Conservation (phyloP, 352 stramenopile genomes). For the Phytophthora europaea region DNA sequence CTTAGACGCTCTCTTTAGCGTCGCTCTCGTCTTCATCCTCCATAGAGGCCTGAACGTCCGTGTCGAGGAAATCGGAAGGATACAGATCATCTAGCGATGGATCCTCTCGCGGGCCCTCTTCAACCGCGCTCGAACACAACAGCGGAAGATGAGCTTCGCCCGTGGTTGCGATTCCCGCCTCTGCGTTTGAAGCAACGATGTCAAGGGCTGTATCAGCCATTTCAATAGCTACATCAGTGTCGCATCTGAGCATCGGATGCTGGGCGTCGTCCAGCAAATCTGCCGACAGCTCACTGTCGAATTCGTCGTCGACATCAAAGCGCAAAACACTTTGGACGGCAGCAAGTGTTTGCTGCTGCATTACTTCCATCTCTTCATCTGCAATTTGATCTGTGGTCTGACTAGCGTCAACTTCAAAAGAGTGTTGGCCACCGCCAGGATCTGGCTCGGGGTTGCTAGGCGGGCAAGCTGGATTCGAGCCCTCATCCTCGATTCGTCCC, state of each 20-base stretch:
- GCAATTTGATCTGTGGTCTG: constrained; percentile 1
- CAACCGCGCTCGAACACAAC: too few relatives aligned
- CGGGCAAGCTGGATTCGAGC: not conserved
- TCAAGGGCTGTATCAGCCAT: not conserved
- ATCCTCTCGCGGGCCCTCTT: not conserved
- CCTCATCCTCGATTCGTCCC: not conserved
- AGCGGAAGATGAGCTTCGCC: too few relatives aligned
- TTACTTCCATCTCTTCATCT: constrained; percentile 25
- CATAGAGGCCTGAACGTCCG: constrained; percentile 11
- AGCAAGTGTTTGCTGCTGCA: constrained; percentile 35
- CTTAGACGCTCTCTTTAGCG: too few relatives aligned
- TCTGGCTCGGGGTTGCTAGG: not conserved
- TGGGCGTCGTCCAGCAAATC: constrained; percentile 46
- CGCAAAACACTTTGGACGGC: constrained; percentile 32
- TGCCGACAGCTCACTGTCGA: constrained; percentile 45
- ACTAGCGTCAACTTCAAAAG: not conserved
- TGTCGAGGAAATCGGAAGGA: constrained; percentile 34
- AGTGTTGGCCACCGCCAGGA: not conserved
- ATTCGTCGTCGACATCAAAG: constrained; percentile 29
- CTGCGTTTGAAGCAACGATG: too few relatives aligned
- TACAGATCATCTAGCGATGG: constrained; percentile 32
- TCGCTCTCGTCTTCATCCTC: constrained; percentile 2
- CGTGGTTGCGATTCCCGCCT: too few relatives aligned
- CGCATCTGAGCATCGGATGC: constrained; percentile 23
- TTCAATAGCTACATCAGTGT: not conserved